Evolutionary conservation across 345 rosid species (phyloP), one percentile per base, ranked within the genome.

Genomic region (Triadica sebifera): DNA sequence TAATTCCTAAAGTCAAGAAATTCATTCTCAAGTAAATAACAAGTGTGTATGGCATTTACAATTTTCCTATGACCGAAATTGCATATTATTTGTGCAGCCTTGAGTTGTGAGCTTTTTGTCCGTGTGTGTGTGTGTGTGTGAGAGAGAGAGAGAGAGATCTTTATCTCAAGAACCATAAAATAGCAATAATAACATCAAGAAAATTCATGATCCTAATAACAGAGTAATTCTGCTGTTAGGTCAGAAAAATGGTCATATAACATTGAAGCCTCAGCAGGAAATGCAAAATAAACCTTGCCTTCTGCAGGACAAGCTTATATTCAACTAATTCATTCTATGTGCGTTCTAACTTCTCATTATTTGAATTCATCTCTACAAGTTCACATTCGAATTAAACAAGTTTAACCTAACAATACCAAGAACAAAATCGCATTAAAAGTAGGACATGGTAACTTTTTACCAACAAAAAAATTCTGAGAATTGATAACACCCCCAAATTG

Each of bases 361-460:
- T 79, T 29, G 73, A 64, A 24, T 79, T 79, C 55, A 79, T 79
- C 62, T 75, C 82, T 22, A 75, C 65, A 69, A 79, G 63, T 69
- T 79, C 82, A 1, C 70, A 53, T 79, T 79, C 82, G 11, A 79
- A 41, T 41, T 79, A 79, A n/a, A 65, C 79, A 51, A 79, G 79
- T 41, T 71, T 75, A 29, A 50, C 73, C 82, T 79, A 25, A 64
- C 41, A 20, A 49, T 15, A 39, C 49, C 59, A 64, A 69, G 29
- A 56, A 34, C 12, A n/a, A 60, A 61, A 39, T 73, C 47, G 13
- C 49, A 52, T 45, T 24, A 34, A 9, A 15, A 43, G n/a, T 13
- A 50, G 10, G 20, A 34, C 13, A 20, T 37, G 38, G 11, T 16
- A 57, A 17, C 2, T 3, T n/a, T 60, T n/a, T n/a, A 19, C 34